Evolutionary conservation across 352 stramenopile species (phyloP), one percentile per base, ranked within the genome.

Genomic region (Phytopythium kandeliae): DNA sequence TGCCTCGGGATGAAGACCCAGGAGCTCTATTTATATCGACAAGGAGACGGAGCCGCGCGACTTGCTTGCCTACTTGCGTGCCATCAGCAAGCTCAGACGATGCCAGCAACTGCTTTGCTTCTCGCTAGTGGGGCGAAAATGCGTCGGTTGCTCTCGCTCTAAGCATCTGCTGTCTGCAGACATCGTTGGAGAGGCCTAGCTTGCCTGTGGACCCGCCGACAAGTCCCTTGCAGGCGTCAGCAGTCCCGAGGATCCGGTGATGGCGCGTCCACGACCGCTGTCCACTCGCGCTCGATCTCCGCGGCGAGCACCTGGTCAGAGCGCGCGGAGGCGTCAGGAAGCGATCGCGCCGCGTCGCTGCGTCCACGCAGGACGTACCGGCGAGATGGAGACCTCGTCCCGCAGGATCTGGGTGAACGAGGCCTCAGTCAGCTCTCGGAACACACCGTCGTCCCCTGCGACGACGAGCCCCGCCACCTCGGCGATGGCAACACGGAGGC

Each of bases 381-480:
- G 4, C 26, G 64, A 44, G 21, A 91, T 58, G 4, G 77, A 81
- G 21, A 91, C 31, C 56, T 91, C 69, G 0, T 61, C 50, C 22
- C 54, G 35, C 40, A 87, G 46, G 24, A 88, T 77, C 2, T 48
- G 43, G 24, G 42, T 53, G 33, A 76, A 85, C 15, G 55, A 54
- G 1, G 69, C 56, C 35, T 91, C 63, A 0, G 53, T 67, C 10
- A 91, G 51, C 0, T 58, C 40, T 0, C 65, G 34, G 33, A 75
- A 86, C 5, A 22, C 55, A 1, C 34, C n/a, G 7, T 57, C 47
- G 22, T 74, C 62, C 19, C 63, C 62, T 25, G 67, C 63, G 26
- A 89, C 55, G 15, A 89, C 49, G 2, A 91, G 65, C 7, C 80
- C 80, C 1, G 71, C 57, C 21, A 88, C 53, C 42, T 91, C 80